Evolutionary conservation across 495 filamentous ascomycete genomes (phyloP), one percentile per base, ranked within the genome.

Genomic region (Aspergillus sclerotiicarbonarius): DNA sequence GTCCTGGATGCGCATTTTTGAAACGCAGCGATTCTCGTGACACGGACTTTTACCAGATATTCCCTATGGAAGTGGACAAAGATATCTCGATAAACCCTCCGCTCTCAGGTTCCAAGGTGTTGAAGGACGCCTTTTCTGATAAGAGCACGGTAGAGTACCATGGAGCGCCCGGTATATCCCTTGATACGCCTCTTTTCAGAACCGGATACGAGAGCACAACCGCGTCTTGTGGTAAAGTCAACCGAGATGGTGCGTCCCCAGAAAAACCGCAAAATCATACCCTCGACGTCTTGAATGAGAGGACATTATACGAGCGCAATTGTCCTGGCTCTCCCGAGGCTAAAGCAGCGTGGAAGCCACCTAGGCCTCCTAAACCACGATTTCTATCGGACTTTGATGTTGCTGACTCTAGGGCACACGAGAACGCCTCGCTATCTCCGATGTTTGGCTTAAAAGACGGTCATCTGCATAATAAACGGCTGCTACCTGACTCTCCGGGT

Each of bases 161-260:
- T 56, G 19, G 45, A 7, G 61, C 65, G 39, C 60, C 61, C 3
- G 21, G 32, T 20, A 66, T 63, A 20, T 62, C 68, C 6, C 61
- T 64, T 19, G 70, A 70, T 55, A 70, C 71, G 4, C 68, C 69
- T 1, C 61, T 58, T 6, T 67, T 63, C 6, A 51, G 21, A 39
- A 56, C 47, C 25, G 53, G 58, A 19, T 21, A 29, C 47, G n/a
- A 46, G 30, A 35, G 30, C 30, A 48, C 51, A n/a, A 20, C n/a
- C n/a, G 53, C 53, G 30, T 52, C 47, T 1, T 44, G 33, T 3
- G 29, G 39, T 19, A 56, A 41, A 29, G 16, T 59, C 39, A 67
- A 58, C 19, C 9, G 51, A 59, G 21, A 57, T 54, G 25, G 12
- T 57, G 32, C 51, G 29, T 18, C 54, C 49, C 33, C 53, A 16